Evolutionary conservation across 495 filamentous ascomycete genomes (phyloP).

Genomic region (Alectoria sarmentosa): DNA sequence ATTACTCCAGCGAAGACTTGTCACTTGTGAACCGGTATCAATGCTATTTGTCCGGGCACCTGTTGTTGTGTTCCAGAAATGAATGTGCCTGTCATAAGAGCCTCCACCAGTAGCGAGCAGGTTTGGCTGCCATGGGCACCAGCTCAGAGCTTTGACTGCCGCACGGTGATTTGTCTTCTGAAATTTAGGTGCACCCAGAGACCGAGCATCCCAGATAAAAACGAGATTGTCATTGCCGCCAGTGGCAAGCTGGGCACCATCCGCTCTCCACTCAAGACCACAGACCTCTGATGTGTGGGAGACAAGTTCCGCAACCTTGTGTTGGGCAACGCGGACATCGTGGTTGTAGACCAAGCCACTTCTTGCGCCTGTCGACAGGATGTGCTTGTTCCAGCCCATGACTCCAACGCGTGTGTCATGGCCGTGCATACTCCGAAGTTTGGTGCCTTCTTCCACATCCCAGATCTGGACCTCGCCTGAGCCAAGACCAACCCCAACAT

Average conservation of each 20-base stretch:
- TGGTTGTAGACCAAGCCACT: constrained; percentile 98
- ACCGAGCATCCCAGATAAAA: constrained; percentile 97
- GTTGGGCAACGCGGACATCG: constrained; percentile 93
- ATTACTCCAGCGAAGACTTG: constrained; percentile 88
- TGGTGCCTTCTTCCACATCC: constrained; percentile 92
- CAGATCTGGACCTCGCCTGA: constrained; percentile 98
- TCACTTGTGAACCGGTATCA: constrained; percentile 95
- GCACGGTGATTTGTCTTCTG: constrained; percentile 99
- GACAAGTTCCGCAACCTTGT: constrained; percentile 95
- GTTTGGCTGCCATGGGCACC: constrained; percentile 99
- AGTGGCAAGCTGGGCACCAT: constrained; percentile 92
- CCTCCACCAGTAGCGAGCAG: constrained; percentile 94
- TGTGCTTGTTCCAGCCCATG: constrained; percentile 98
- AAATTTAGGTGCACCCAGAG: constrained; percentile 88
- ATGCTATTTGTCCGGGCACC: constrained; percentile 98
- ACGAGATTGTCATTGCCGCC: constrained; percentile 98
- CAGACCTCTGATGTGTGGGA: constrained; percentile 97
- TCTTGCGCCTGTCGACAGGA: constrained; percentile 88
- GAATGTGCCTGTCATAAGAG: constrained; percentile 94
- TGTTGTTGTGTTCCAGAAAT: constrained; percentile 99
- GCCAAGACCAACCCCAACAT: constrained; percentile 90
- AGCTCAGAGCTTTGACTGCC: constrained; percentile 94
- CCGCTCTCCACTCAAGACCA: constrained; percentile 92
- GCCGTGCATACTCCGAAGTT: constrained; percentile 96
- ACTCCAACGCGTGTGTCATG: constrained; percentile 95